Conservation (phyloP, 2,329 filamentous ascomycete species). For the Diaporthe australafricana region DNA sequence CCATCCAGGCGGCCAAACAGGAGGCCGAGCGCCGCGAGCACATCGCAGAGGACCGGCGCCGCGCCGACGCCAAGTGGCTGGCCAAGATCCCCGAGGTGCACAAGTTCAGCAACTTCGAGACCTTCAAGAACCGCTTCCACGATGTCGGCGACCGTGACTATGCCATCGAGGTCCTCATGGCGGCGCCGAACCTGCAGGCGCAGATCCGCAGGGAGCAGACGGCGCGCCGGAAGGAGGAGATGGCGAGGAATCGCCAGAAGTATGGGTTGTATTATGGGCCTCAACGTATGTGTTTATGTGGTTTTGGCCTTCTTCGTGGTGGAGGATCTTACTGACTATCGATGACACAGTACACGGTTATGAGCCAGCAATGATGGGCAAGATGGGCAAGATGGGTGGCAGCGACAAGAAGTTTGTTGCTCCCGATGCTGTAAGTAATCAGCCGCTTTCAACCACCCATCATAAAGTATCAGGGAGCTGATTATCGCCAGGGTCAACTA, state of each 20-base stretch:
- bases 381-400: neutral
- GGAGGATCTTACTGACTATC: neutral
- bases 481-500: conserved; percentile 4
- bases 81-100: conserved; percentile 15
- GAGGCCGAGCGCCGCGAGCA: conserved; percentile 15
- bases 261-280: neutral
- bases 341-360: neutral
- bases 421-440: conserved; percentile 8
- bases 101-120: conserved; percentile 13
- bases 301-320: neutral
- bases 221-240: conserved; percentile 17
- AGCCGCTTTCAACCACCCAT: neutral
- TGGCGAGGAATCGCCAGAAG: conserved; percentile 11
- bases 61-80: neutral
- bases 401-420: conserved; percentile 11
- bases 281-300: neutral
- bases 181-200: conserved; percentile 11
- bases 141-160: conserved; percentile 4
- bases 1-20: conserved; percentile 10
- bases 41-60: neutral
- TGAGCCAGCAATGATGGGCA: neutral
- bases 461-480: neutral
- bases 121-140: conserved; percentile 9
- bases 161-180: conserved; percentile 13
- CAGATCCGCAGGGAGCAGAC: conserved; percentile 17